Percentiles rank a stretch among this genome's conserved stretches.
Conservation (phyloP, 2,329 filamentous ascomycete species). For the Trichoderma sp. region DNA sequence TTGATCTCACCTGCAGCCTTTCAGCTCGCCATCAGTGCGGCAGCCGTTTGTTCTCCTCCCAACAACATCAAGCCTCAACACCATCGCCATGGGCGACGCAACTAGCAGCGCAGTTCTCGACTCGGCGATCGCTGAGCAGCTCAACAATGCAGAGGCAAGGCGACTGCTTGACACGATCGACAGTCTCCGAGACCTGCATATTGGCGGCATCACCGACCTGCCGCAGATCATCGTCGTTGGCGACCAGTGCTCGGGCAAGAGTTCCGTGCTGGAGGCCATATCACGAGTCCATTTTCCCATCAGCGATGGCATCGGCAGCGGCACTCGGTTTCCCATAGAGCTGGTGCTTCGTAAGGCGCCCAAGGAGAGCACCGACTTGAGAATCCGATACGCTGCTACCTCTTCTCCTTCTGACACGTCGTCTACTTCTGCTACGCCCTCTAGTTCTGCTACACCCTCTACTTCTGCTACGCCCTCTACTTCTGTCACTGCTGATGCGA, state of each 20-base stretch:
- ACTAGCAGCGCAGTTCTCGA: background rate
- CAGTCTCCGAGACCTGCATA: constrained; percentile 20
- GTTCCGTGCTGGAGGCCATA: constrained; percentile 62
- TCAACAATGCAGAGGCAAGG: background rate
- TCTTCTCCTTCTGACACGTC: no score
- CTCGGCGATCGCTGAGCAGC: background rate
- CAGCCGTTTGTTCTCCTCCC: background rate
- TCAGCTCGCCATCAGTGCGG: background rate
- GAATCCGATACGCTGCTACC: constrained; percentile 32
- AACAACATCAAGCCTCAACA: background rate
- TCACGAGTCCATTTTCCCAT: constrained; percentile 58
- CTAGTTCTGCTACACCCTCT: no score
- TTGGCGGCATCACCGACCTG: constrained; percentile 33
- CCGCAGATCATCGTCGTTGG: constrained; percentile 56
- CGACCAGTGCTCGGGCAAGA: constrained; percentile 62
- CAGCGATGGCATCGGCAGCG: constrained; percentile 56
- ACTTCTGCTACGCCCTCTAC: no score
- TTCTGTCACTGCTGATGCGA: no score
- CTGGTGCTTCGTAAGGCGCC: constrained; percentile 50
- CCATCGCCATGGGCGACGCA: background rate
- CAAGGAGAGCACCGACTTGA: constrained; percentile 33
- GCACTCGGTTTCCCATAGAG: constrained; percentile 62
- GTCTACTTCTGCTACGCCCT: no score
- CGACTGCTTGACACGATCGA: constrained; percentile 23
- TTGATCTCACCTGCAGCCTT: background rate